phyloP scores from a whole-genome alignment of 805 yeast species.

The Suhomyces prunicola region DNA sequence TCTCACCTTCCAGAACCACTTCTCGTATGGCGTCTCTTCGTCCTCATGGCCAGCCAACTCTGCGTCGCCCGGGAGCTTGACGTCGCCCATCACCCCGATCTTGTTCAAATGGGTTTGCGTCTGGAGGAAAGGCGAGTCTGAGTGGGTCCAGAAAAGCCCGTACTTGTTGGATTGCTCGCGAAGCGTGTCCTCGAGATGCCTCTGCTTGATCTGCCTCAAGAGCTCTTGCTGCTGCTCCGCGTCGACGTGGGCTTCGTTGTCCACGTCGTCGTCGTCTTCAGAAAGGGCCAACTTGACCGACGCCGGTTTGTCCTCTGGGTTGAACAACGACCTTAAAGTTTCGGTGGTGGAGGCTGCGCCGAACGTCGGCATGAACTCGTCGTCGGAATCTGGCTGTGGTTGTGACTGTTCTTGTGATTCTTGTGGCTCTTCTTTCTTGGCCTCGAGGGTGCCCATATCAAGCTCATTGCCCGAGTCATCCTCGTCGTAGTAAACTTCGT shows the following conservation, averaged over 20 bases:
- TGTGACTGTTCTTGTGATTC: conserved; percentile 18
- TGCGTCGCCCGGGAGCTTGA: conserved; percentile 36
- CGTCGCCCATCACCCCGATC: conserved; percentile 34
- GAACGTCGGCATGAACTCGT: conserved; percentile 56
- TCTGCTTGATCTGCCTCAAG: conserved; percentile 29
- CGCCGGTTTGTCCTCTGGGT: conserved; percentile 26
- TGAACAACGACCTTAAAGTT: conserved; percentile 57
- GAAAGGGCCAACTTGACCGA: conserved; percentile 38
- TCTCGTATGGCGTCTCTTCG: conserved; percentile 54
- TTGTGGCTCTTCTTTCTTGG: conserved; percentile 14
- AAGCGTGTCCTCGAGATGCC: conserved; percentile 25
- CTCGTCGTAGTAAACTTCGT: conserved; percentile 34
- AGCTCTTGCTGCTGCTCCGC: conserved; percentile 23
- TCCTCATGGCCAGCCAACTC: conserved; percentile 25
- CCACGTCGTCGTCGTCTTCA: conserved; percentile 50
- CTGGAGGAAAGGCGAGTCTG: conserved; percentile 79
- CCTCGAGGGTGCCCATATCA: conserved; percentile 28
- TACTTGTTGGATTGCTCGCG: conserved; percentile 20
- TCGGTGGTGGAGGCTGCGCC: conserved; percentile 53
- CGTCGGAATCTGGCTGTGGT: conserved; percentile 24
- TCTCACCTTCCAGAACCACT: conserved; percentile 79
- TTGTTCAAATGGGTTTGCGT: conserved; percentile 80
- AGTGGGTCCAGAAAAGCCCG: conserved; percentile 78
- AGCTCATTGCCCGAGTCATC: conserved; percentile 41
- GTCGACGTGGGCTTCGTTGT: conserved; percentile 18